A percentile compares a stretch with the other conserved stretches of the same genome.
phyloP scores from a whole-genome alignment of 75 land plant species.

The Cryptomeria japonica region DNA sequence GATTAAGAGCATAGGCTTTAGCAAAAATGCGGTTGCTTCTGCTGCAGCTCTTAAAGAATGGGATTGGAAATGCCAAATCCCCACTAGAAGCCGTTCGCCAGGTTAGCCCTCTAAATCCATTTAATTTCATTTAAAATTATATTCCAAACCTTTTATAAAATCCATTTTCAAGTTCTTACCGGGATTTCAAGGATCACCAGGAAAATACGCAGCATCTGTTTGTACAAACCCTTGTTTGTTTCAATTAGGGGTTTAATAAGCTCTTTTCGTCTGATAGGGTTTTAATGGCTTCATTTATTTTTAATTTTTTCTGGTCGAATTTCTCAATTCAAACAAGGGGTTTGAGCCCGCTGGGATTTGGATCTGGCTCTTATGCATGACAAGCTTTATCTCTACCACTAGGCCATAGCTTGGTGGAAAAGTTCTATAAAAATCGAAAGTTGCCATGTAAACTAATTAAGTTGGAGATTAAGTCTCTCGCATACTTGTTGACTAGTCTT shows the following conservation, averaged over 20 bases:
- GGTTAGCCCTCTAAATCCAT: background rate
- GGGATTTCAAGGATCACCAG: background rate
- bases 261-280: too few species aligned
- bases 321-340: background rate
- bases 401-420: background rate
- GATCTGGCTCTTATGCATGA: background rate
- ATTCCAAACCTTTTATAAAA: background rate
- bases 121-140: background rate
- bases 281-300: too few species aligned
- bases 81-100: background rate
- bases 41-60: background rate
- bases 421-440: background rate
- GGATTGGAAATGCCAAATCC: background rate
- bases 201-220: background rate
- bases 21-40: constrained; percentile 7
- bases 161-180: background rate
- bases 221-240: background rate
- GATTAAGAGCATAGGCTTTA: background rate
- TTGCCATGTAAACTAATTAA: background rate
- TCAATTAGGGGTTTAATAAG: background rate
- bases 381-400: background rate
- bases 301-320: background rate
- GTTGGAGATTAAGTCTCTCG: background rate
- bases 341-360: background rate
- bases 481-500: background rate